These are phyloP conservation scores for Arachis stenosperma DNA, from an alignment of 306 rosid species.

Conservation along the genomic window DNA sequence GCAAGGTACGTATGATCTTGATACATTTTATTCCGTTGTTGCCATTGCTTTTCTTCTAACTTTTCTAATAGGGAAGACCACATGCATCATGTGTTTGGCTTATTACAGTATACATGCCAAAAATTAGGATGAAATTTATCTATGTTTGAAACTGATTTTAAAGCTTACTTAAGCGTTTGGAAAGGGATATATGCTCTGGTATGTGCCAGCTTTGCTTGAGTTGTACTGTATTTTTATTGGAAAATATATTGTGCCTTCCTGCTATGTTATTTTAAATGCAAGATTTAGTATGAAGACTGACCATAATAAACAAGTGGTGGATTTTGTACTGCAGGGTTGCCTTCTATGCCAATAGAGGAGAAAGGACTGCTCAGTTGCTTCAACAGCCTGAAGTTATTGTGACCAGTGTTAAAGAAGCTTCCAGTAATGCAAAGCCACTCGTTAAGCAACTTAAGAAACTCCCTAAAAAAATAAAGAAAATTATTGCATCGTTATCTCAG, in stretches of 20 bases:
- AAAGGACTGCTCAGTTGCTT: constrained; percentile 65
- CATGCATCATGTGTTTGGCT: constrained; percentile 11
- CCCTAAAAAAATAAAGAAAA: constrained; percentile 73
- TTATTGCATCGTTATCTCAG: constrained; percentile 81
- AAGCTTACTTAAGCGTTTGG: neutral
- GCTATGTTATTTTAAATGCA: constrained; percentile 23
- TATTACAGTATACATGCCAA: constrained; percentile 20
- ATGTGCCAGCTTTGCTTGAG: constrained; percentile 10
- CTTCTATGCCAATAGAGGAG: constrained; percentile 73
- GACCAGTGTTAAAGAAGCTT: constrained; percentile 80
- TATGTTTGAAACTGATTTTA: constrained; percentile 26
- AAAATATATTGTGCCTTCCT: constrained; percentile 20
- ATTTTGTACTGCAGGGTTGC: constrained; percentile 64
- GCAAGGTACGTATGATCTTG: constrained; percentile 73
- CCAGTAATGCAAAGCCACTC: constrained; percentile 77
- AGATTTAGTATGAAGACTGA: constrained; percentile 6
- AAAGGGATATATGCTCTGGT: constrained; percentile 23
- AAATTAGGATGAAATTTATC: constrained; percentile 26
- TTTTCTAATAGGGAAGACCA: constrained; percentile 17
- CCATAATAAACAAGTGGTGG: constrained; percentile 41
- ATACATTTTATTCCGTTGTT: constrained; percentile 40
- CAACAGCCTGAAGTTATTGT: constrained; percentile 71
- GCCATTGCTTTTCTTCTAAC: constrained; percentile 30
- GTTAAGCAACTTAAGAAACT: constrained; percentile 71
- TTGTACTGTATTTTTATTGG: constrained; percentile 27